Conservation (phyloP, 2,329 filamentous ascomycete genomes). For the Colletotrichum sp. region DNA sequence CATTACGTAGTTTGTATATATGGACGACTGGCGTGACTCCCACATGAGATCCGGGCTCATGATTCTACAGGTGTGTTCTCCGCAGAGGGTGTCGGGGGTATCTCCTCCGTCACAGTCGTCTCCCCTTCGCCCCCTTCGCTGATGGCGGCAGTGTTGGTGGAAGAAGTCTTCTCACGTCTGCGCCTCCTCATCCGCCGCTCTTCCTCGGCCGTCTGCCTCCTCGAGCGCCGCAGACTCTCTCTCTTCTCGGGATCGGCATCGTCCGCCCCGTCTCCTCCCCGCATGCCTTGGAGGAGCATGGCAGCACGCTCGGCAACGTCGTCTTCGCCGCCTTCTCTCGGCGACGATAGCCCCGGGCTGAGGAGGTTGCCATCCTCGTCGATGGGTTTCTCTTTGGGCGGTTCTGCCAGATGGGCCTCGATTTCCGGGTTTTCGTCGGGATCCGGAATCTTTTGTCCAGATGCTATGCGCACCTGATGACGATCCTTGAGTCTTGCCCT, state of each 20-base stretch:
- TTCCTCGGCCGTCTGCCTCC: constrained; percentile 78
- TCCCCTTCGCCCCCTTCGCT: constrained; percentile 19
- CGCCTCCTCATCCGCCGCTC: constrained; percentile 72
- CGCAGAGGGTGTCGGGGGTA: constrained; percentile 20
- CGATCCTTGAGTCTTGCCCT: constrained; percentile 88
- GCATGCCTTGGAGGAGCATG: constrained; percentile 81
- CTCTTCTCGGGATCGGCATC: constrained; percentile 56
- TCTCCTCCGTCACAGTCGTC: constrained; percentile 18
- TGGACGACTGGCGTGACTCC: constrained; percentile 3
- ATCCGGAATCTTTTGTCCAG: constrained; percentile 87
- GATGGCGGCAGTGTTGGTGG: constrained; percentile 31
- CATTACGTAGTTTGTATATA: constrained; percentile 22
- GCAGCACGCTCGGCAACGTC: constrained; percentile 88
- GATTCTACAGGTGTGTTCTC: constrained; percentile 21
- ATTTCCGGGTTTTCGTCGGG: constrained; percentile 64
- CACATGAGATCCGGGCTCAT: constrained; percentile 16
- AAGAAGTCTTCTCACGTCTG: constrained; percentile 64
- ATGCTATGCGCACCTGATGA: constrained; percentile 88
- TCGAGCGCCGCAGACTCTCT: constrained; percentile 63
- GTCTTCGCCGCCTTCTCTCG: constrained; percentile 57
- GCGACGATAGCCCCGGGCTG: constrained; percentile 53
- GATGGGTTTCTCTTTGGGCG: constrained; percentile 36
- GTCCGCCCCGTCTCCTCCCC: constrained; percentile 65
- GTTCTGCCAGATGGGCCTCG: constrained; percentile 43
- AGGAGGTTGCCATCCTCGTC: constrained; percentile 56